These are phyloP conservation scores for Pseudogymnoascus sp. DNA, from an alignment of 2,329 filamentous ascomycete genomes.

Conservation along the genomic window DNA sequence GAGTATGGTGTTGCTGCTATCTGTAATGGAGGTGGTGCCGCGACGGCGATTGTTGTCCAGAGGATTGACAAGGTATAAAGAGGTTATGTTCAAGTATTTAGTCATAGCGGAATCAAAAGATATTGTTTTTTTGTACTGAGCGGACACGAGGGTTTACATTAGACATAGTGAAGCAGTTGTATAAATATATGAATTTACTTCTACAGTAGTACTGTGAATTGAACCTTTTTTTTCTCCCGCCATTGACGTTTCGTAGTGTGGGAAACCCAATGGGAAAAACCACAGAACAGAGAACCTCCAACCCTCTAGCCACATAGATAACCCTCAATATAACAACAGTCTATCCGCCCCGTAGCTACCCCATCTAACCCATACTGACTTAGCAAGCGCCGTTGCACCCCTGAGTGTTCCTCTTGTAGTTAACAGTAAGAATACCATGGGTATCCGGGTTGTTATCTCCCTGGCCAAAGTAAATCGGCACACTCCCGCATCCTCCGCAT, in stretches of 20 bases:
- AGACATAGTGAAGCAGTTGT: too few relatives aligned
- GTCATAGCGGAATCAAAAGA: neutral
- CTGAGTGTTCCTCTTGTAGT: neutral
- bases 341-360: neutral
- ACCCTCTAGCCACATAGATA: neutral
- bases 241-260: neutral
- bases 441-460: neutral
- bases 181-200: too few relatives aligned
- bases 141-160: too few relatives aligned
- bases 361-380: neutral
- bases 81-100: neutral
- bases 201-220: neutral
- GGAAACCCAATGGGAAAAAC: neutral
- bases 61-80: slow-evolving; percentile 5
- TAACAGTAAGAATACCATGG: neutral
- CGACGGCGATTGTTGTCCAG: slow-evolving; percentile 75
- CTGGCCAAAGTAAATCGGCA: neutral
- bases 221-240: neutral
- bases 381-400: neutral
- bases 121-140: neutral
- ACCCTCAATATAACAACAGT: neutral
- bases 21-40: slow-evolving; percentile 91
- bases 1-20: slow-evolving; percentile 95
- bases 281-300: neutral
- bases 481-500: neutral